These are phyloP conservation scores for Salix arbutifolia DNA, from an alignment of 345 rosid species.

Conservation along the genomic window DNA sequence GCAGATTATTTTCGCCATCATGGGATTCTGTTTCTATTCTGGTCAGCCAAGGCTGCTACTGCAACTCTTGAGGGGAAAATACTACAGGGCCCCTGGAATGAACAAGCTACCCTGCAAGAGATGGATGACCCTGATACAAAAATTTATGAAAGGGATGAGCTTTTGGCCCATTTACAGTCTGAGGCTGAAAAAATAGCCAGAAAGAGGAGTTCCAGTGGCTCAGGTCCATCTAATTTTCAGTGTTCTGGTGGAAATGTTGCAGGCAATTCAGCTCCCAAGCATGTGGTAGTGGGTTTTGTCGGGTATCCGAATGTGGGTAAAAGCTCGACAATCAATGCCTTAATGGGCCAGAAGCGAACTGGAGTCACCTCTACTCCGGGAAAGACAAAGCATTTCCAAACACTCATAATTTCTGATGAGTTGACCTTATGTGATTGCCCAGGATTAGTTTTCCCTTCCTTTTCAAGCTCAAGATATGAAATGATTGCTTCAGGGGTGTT, in stretches of 20 bases:
- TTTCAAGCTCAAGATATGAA: conserved; percentile 83
- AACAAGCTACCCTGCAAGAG: conserved; percentile 24
- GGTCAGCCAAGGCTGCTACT: conserved; percentile 95
- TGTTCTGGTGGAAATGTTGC: conserved; percentile 14
- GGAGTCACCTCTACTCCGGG: conserved; percentile 97
- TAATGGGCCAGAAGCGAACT: conserved; percentile 85
- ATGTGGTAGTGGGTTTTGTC: conserved; percentile 77
- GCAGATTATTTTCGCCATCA: conserved; percentile 56
- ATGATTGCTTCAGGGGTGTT: conserved; percentile 94
- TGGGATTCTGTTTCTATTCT: conserved; percentile 64
- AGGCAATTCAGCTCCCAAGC: conserved; percentile 25
- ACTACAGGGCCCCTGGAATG: conserved; percentile 34
- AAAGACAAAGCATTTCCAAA: conserved; percentile 94
- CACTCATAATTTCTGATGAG: conserved; percentile 69
- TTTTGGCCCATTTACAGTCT: conserved; percentile 57
- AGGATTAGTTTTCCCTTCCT: conserved; percentile 85
- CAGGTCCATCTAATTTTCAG: conserved; percentile 23
- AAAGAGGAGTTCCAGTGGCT: conserved; percentile 36
- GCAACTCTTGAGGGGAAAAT: conserved; percentile 70
- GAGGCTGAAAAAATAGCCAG: conserved; percentile 75
- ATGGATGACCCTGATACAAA: conserved; percentile 51
- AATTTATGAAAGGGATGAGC: conserved; percentile 76
- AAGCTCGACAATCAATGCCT: conserved; percentile 89
- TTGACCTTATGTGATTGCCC: conserved; percentile 91
- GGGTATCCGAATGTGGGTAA: conserved; percentile 98